Conservation (phyloP, 139 green algal genomes). For the Tetraselmis striata region DNA sequence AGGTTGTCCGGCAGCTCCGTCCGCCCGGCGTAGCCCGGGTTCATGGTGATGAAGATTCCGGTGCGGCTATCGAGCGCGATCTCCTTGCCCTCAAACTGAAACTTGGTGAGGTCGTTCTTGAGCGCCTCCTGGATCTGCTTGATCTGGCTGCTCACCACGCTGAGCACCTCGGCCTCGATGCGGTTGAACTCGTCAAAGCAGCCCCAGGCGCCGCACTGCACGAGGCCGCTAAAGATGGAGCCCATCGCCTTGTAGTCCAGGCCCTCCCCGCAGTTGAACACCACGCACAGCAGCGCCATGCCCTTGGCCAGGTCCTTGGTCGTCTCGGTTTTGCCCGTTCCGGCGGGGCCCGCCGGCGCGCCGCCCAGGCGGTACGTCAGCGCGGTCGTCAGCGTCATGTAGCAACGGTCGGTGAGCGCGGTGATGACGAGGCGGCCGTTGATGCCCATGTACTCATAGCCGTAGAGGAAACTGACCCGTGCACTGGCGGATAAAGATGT, state of each 20-base stretch:
- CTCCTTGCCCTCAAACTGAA: constrained; percentile 80
- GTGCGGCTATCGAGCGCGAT: constrained; percentile 60
- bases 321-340: constrained; percentile 78
- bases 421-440: constrained; percentile 81
- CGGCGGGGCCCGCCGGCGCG: constrained; percentile 67
- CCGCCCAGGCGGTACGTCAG: constrained; percentile 72
- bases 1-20: constrained; percentile 70
- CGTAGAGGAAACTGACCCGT: constrained; percentile 63
- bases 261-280: constrained; percentile 85
- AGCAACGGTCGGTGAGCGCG: constrained; percentile 76
- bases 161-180: constrained; percentile 79
- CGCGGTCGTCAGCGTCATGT: constrained; percentile 81
- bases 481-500: constrained; percentile 79
- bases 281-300: constrained; percentile 75
- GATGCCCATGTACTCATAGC: constrained; percentile 80
- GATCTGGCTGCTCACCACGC: constrained; percentile 56
- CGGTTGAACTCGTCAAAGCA: constrained; percentile 90
- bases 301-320: constrained; percentile 63
- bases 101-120: constrained; percentile 72
- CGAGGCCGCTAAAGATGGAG: constrained; percentile 71
- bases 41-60: constrained; percentile 87
- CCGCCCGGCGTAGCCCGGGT: constrained; percentile 74
- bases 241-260: constrained; percentile 87
- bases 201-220: constrained; percentile 79
- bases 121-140: constrained; percentile 74